Evolutionary conservation across 805 yeast species (phyloP).

Genomic region (Candida oleophila): DNA sequence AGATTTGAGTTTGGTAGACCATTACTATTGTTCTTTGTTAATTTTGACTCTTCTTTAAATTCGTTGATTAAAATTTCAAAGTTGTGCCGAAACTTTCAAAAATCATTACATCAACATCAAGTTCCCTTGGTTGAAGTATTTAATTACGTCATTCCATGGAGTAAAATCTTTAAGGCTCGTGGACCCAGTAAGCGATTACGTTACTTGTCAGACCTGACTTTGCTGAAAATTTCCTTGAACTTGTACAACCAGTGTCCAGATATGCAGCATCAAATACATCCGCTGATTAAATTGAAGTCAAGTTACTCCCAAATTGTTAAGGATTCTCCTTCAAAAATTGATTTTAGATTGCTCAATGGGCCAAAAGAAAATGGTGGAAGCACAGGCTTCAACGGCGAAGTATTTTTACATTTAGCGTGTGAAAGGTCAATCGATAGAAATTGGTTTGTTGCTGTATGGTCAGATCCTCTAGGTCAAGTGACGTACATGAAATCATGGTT

Average conservation of each 20-base stretch:
- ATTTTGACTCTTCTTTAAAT: slow-evolving; percentile 39
- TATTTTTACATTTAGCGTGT: slow-evolving; percentile 82
- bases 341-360: slow-evolving; percentile 30
- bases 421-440: slow-evolving; percentile 75
- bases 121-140: slow-evolving; percentile 39
- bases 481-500: slow-evolving; percentile 68
- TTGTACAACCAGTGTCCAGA: slow-evolving; percentile 60
- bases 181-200: slow-evolving; percentile 13
- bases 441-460: slow-evolving; percentile 89
- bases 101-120: slow-evolving; percentile 34
- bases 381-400: slow-evolving; percentile 50
- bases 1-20: slow-evolving; percentile 46
- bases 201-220: slow-evolving; percentile 31
- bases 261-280: slow-evolving; percentile 4
- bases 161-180: slow-evolving; percentile 20
- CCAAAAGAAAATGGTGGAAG: slow-evolving; percentile 8
- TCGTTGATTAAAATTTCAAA: slow-evolving; percentile 48
- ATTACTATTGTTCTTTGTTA: slow-evolving; percentile 50
- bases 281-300: slow-evolving; percentile 7
- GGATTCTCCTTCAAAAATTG: slow-evolving; percentile 36
- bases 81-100: slow-evolving; percentile 47
- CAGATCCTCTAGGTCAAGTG: slow-evolving; percentile 75
- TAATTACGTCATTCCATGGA: slow-evolving; percentile 34
- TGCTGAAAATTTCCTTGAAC: slow-evolving; percentile 48
- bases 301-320: slow-evolving; percentile 33